phyloP scores from a whole-genome alignment of 2,329 filamentous ascomycete species.

The Thyridium curvatum region DNA sequence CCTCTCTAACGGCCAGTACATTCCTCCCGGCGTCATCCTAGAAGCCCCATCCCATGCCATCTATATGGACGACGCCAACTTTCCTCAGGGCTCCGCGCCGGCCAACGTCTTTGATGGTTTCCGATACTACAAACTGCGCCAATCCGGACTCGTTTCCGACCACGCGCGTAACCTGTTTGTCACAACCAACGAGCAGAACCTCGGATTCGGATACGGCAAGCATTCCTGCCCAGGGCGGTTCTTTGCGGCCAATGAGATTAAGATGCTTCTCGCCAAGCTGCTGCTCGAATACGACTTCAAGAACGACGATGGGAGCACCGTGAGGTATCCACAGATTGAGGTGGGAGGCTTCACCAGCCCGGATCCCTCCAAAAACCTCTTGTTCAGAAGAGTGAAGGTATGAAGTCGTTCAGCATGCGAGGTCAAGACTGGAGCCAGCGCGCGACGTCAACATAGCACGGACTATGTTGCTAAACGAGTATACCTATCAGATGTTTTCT shows the following conservation, averaged over 20 bases:
- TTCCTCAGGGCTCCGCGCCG: too few species aligned
- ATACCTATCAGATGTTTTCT: too few species aligned
- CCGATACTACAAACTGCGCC: slow-evolving; percentile 28
- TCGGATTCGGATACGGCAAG: slow-evolving; percentile 31
- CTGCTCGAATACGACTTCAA: slow-evolving; percentile 6
- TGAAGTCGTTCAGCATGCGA: too few species aligned
- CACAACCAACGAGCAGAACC: slow-evolving; percentile 21
- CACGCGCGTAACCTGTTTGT: slow-evolving; percentile 21
- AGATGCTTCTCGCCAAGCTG: slow-evolving; percentile 17
- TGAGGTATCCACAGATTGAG: too few species aligned
- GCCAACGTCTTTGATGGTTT: slow-evolving; percentile 30
- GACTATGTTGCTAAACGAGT: too few species aligned
- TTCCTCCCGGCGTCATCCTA: slow-evolving; percentile 36
- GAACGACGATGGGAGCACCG: neutral
- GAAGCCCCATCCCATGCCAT: slow-evolving; percentile 30
- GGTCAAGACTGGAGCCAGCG: too few species aligned
- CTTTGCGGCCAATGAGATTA: slow-evolving; percentile 29
- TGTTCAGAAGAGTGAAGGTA: too few species aligned
- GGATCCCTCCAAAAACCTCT: too few species aligned
- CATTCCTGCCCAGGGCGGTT: slow-evolving; percentile 33
- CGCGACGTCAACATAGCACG: too few species aligned
- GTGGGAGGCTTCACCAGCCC: too few species aligned
- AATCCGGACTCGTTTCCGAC: slow-evolving; percentile 7
- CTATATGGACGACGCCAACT: slow-evolving; percentile 27
- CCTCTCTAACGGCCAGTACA: slow-evolving; percentile 46